Conservation (phyloP, 305 asterid genomes). For the Fraxinus xanthoxyloides region DNA sequence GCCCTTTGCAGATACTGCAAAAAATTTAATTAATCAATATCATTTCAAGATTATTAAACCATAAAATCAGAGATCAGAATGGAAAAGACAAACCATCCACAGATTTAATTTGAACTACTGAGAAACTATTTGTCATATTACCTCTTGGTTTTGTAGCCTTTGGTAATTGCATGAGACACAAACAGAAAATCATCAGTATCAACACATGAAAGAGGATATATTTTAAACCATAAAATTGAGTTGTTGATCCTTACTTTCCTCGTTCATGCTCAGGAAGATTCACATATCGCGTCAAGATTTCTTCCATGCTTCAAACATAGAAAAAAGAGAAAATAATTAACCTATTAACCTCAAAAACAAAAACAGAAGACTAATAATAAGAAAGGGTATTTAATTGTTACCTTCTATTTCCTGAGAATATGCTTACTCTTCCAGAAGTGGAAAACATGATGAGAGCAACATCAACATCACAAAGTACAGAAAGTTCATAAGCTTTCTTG, state of each 20-base stretch:
- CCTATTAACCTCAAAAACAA: background rate
- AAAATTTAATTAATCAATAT: background rate
- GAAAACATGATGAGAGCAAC: constrained; percentile 93
- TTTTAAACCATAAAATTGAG: background rate
- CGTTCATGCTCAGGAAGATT: constrained; percentile 86
- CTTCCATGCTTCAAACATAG: constrained; percentile 56
- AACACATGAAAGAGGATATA: background rate
- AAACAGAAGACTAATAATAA: background rate
- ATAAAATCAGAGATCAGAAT: background rate
- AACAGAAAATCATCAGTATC: constrained; percentile 5
- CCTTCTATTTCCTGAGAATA: constrained; percentile 76
- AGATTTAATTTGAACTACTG: background rate
- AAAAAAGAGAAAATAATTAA: background rate
- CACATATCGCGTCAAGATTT: constrained; percentile 59
- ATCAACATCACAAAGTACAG: constrained; percentile 95
- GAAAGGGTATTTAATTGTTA: background rate
- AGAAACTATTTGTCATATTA: constrained; percentile 5
- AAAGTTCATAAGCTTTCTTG: constrained; percentile 94
- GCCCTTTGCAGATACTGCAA: constrained; percentile 71
- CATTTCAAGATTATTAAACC: background rate
- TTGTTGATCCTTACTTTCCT: constrained; percentile 51
- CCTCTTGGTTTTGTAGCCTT: constrained; percentile 93
- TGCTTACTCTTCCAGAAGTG: constrained; percentile 82
- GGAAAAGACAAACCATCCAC: background rate
- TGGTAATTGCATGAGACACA: constrained; percentile 32